Evolutionary conservation across 2,329 filamentous ascomycete species (phyloP), one percentile per base, ranked within the genome.

Genomic region (Pseudocercospora crystallina): DNA sequence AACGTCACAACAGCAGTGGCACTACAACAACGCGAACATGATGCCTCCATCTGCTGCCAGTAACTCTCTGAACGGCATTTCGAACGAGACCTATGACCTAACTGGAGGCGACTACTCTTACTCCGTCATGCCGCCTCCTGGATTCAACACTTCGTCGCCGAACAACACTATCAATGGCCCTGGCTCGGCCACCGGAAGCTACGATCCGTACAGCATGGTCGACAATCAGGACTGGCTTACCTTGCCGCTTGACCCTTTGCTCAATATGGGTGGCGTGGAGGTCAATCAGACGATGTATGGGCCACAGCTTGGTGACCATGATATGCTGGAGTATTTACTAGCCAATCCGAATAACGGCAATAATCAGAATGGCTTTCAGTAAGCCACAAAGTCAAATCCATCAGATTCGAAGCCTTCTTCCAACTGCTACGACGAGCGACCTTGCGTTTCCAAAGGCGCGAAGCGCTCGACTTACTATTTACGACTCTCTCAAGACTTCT

Each of bases 231-330:
- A 84, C 64, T 85, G 82, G 82, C 73, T 84, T 43, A 78, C 81
- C 0, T 64, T 84, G n/a, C 80, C 81, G 1, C 71, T 85, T 2
- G 80, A 84, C 63, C 79, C 80, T 37, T 75, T 84, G 53, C 75
- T 83, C 47, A 76, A 77, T 56, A 77, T 80, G 60, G 77, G 78
- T 56, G 78, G 78, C 61, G 76, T 79, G 1, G 80, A 82, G 47
- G 80, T 83, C 15, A 81, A 77, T 14, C 71, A 75, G 61, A 78
- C 75, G 29, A 73, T 75, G 37, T 79, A 77, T 67, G 82, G 82
- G 0, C 81, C 81, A n/a, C 81, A 90, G 83, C 66, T 87, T 77
- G 71, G 85, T 73, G 57, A 74, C 1, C 69, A 74, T 58, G 76
- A 78, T 59, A 73, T 78, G 72, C 61, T 78, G 29, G 76, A 78